These are phyloP conservation scores for Mycena alexandri DNA, from an alignment of 768 basidiomycete species.

Conservation along the genomic window DNA sequence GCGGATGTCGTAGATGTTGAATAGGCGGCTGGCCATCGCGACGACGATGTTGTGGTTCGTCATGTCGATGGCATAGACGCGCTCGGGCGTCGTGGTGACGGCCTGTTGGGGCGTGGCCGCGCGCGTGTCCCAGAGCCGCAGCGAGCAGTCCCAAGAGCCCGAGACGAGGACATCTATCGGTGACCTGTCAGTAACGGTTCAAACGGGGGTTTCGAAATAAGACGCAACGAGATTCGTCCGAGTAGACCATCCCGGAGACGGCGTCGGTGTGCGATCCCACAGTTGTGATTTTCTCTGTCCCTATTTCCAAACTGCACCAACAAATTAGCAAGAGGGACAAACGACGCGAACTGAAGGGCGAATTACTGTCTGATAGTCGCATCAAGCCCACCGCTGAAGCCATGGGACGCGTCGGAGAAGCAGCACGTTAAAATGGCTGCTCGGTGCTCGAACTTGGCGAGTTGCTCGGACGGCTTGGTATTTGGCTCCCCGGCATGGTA, in stretches of 20 bases:
- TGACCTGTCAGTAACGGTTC: background rate
- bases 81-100: constrained; percentile 79
- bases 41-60: constrained; percentile 87
- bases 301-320: constrained; percentile 76
- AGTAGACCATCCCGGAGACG: constrained; percentile 82
- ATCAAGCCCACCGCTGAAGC: constrained; percentile 90
- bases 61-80: constrained; percentile 87
- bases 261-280: constrained; percentile 87
- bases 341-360: background rate
- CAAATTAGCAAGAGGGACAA: background rate
- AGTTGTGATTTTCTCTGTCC: constrained; percentile 75
- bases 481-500: constrained; percentile 74
- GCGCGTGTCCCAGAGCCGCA: constrained; percentile 91
- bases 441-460: constrained; percentile 88
- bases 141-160: constrained; percentile 92
- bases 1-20: constrained; percentile 90
- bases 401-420: constrained; percentile 76
- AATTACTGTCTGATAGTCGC: constrained; percentile 86
- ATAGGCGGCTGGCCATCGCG: constrained; percentile 91
- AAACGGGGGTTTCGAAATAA: background rate
- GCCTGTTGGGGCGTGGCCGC: constrained; percentile 67
- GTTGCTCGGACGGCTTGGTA: constrained; percentile 71
- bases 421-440: constrained; percentile 89
- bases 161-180: constrained; percentile 78
- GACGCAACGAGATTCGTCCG: constrained; percentile 67